phyloP scores from a whole-genome alignment of 805 yeast genomes.

The Saturnispora dispora region DNA sequence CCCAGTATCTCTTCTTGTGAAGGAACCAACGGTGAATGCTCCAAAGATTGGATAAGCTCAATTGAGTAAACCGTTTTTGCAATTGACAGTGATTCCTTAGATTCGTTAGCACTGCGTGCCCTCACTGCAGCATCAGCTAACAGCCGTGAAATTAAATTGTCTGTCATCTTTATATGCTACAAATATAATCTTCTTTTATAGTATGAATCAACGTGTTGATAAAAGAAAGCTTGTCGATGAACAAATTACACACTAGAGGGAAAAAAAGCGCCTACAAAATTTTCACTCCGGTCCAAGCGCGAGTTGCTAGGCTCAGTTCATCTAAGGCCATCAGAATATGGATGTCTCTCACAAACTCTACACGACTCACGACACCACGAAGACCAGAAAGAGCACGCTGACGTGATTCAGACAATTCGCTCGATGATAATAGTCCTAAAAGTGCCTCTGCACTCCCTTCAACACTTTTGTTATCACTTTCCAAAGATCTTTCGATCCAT shows the following conservation, averaged over 20 bases:
- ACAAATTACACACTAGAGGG: background rate
- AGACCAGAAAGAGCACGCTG: conserved; percentile 1
- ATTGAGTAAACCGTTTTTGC: background rate
- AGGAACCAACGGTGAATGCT: conserved; percentile 10
- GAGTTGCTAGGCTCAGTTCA: conserved; percentile 7
- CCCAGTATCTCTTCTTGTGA: conserved; percentile 16
- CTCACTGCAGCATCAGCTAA: conserved; percentile 28
- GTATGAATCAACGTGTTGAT: background rate
- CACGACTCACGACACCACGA: background rate
- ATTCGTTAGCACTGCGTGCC: conserved; percentile 20
- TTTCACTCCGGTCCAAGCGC: conserved; percentile 9
- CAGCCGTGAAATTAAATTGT: conserved; percentile 23
- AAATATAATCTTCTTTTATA: background rate
- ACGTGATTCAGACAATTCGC: background rate
- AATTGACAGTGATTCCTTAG: background rate
- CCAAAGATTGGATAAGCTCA: conserved; percentile 4
- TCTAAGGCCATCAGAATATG: background rate
- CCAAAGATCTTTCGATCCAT: conserved; percentile 1
- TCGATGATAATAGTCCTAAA: background rate
- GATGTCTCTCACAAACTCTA: conserved; percentile 1
- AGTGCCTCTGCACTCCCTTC: conserved; percentile 7
- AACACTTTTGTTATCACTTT: background rate
- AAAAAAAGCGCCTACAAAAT: conserved; percentile 1
- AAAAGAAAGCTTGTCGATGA: background rate
- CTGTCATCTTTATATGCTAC: conserved; percentile 6